These are phyloP conservation scores for Pachysolen tannophilus DNA, from an alignment of 805 yeast species.

Conservation along the genomic window DNA sequence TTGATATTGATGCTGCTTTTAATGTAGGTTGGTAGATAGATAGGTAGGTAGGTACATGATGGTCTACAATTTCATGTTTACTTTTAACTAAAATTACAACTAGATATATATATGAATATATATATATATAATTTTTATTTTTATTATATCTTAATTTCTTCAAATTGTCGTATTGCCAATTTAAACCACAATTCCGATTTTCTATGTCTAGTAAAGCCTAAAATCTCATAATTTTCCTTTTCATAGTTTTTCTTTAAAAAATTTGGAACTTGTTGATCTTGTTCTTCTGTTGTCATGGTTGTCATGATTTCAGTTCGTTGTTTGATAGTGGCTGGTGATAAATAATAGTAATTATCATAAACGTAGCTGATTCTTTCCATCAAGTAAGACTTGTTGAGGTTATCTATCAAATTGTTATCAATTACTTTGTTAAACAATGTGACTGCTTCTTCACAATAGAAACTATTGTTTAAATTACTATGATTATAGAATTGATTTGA, in stretches of 20 bases:
- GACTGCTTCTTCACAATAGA: constrained; percentile 37
- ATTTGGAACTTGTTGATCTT: constrained; percentile 20
- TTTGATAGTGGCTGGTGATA: constrained; percentile 15
- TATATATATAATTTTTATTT: no score
- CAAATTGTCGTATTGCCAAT: constrained; percentile 70
- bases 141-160: no score
- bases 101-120: no score
- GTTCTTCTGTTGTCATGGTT: constrained; percentile 9
- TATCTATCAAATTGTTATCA: constrained; percentile 38
- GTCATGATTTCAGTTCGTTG: constrained; percentile 10
- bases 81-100: no score
- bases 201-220: constrained; percentile 56
- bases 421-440: constrained; percentile 35
- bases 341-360: constrained; percentile 13
- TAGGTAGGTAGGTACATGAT: no score
- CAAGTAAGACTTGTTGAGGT: constrained; percentile 29
- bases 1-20: no score
- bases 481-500: constrained; percentile 34
- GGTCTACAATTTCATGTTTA: no score
- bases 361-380: constrained; percentile 30
- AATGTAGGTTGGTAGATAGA: no score
- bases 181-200: constrained; percentile 75
- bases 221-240: constrained; percentile 27
- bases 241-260: constrained; percentile 22
- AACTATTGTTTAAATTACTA: constrained; percentile 32